Base-by-base conservation (phyloP, 768 basidiomycete species). In the Lentinula edodes region DNA sequence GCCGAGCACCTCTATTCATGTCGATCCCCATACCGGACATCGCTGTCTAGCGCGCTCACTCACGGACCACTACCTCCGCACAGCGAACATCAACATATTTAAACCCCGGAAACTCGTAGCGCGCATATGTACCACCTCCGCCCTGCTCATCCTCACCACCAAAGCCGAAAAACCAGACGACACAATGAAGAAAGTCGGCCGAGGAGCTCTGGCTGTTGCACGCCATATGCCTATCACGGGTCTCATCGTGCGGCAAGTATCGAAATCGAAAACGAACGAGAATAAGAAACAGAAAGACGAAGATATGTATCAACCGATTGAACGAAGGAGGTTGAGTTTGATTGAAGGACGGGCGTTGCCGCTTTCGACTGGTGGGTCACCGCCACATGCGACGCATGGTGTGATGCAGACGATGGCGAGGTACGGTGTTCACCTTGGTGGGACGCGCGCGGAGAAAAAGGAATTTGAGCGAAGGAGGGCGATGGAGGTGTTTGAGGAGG, bases 11-110 rank as follows among this genome's bases (percentile, higher is more conserved):
- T 63, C 58, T 4, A 58, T 69, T 0, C 63, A 67, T 58, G 51
- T 53, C 13, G 60, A 55, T 23, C 64, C 67, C 1, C 32, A 65
- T 28, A 61, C 46, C 0, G 66, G 62, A 4, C 66, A 65, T 64
- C 64, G 45, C 20, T 36, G 66, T 23, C 60, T 70, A 32, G 68
- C 66, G 32, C 69, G 68, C 58, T 66, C 66, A 15, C 54, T 69
- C 13, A 68, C 69, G 13, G 69, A 70, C 48, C 66, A 67, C 35
- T 70, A 68, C 58, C 62, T 70, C 41, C 64, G 65, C 38, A 55
- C 61, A 18, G 69, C 69, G 18, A 70, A 70, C 46, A 45, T 63
- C 12, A 63, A 62, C 7, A 61, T 63, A 42, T 70, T 70, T 58
- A 58, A 64, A 8, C 69, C 69, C n/a, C 65, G 67, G 23, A 67